Evolutionary conservation across 345 rosid genomes (phyloP), one percentile per base, ranked within the genome.

Genomic region (Hibiscus mutabilis): DNA sequence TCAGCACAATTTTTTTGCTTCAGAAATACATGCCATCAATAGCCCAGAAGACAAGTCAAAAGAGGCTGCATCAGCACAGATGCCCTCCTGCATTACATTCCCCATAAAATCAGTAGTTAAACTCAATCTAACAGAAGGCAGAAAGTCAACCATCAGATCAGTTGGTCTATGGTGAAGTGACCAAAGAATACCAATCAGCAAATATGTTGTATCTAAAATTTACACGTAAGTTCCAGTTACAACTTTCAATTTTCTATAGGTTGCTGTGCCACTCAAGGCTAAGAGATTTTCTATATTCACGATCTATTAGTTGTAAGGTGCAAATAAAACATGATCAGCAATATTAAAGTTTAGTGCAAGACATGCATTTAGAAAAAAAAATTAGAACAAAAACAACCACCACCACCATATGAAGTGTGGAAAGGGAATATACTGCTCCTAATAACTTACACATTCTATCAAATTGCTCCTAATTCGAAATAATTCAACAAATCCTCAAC

Each of bases 21-120:
- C 97, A 66, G 96, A 86, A 71, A 95, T 89, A 85, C 99, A 90
- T 70, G 96, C 88, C 18, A 96, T 79, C 71, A 92, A 78, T 74
- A 85, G 86, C 59, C 75, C 90, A 72, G 96, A 79, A 76, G 91
- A 85, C 79, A 95, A 84, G 73, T 95, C 98, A 89, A 95, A 86
- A 58, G 99, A 95, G 49, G 99, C 97, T 29, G 97, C 96, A 77
- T 95, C 99, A 27, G 97, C 89, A 74, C 98, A 95, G 77, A 92
- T 68, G 77, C 91, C 76, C 85, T 95, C 97, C 97, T 90, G 97
- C 87, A 66, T 75, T 57, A 40, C 73, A 29, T 78, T 14, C 19
- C n/a, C 22, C 64, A 70, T 73, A 24, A 37, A 29, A 58, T 75
- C 64, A 79, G 71, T 61, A 33, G 60, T 49, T 31, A n/a, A 67